Evolutionary conservation across 1,284 basidiomycete genomes (phyloP).

Genomic region (Microstroma glucosiphilum): DNA sequence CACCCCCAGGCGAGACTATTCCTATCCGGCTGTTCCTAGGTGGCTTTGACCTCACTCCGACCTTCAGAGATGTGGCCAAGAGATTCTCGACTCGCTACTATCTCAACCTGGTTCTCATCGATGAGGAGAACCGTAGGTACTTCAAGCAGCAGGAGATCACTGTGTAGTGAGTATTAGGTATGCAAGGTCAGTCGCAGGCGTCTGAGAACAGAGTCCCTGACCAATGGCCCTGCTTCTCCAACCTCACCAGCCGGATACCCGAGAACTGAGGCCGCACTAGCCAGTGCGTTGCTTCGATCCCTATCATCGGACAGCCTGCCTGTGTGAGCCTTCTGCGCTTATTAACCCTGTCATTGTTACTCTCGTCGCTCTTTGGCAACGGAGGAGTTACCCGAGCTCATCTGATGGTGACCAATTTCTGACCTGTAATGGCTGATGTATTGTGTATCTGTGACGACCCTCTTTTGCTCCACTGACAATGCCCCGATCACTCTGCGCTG

Average conservation of each 20-base stretch:
- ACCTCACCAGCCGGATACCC: constrained; percentile 11
- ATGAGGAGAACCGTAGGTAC: constrained; percentile 92
- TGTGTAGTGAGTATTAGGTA: constrained; percentile 32
- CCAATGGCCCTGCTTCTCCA: background rate
- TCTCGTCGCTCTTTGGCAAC: background rate
- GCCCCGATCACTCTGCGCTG: background rate
- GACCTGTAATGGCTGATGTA: too few relatives aligned
- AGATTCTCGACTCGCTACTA: constrained; percentile 97
- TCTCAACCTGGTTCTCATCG: constrained; percentile 82
- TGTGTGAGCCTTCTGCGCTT: background rate
- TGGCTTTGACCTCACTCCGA: constrained; percentile 95
- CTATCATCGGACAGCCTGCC: too few relatives aligned
- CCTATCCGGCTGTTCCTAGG: constrained; percentile 96
- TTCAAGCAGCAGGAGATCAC: constrained; percentile 62
- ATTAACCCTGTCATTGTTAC: background rate
- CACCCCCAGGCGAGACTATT: constrained; percentile 66
- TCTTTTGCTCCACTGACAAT: too few relatives aligned
- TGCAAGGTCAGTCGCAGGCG: background rate
- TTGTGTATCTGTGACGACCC: too few relatives aligned
- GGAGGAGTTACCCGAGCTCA: background rate
- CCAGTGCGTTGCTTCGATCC: too few relatives aligned
- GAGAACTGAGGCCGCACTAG: constrained; percentile 15
- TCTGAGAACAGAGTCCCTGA: background rate
- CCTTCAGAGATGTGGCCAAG: constrained; percentile 98
- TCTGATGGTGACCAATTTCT: too few relatives aligned